phyloP scores from a whole-genome alignment of 2,329 filamentous ascomycete species.

The Podosphaera xanthii region DNA sequence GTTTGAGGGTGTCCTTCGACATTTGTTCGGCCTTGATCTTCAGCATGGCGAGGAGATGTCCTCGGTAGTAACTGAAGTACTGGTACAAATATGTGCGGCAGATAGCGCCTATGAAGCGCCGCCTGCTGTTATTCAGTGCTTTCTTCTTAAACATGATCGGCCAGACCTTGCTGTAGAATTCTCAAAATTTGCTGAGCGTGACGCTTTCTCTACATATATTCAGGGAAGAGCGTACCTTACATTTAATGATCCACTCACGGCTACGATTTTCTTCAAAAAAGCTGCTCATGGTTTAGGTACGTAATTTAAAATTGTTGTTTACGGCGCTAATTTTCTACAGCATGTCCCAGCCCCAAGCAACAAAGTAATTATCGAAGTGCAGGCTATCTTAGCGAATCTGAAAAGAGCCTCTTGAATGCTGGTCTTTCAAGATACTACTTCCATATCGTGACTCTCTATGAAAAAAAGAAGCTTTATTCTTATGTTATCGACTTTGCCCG shows the following conservation, averaged over 20 bases:
- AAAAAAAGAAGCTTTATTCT: constrained; percentile 52
- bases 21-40: constrained; percentile 37
- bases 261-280: constrained; percentile 56
- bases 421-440: constrained; percentile 70
- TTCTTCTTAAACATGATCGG: constrained; percentile 33
- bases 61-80: constrained; percentile 40
- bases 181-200: constrained; percentile 29
- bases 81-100: constrained; percentile 39
- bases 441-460: constrained; percentile 65
- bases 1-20: constrained; percentile 34
- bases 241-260: constrained; percentile 48
- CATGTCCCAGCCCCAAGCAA: constrained; percentile 9
- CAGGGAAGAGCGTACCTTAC: constrained; percentile 60
- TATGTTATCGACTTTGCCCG: constrained; percentile 69
- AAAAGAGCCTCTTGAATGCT: constrained; percentile 44
- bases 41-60: constrained; percentile 27
- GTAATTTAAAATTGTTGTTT: not conserved
- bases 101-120: constrained; percentile 42
- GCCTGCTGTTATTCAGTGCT: constrained; percentile 33
- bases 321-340: constrained; percentile 8
- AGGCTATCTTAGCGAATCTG: constrained; percentile 51
- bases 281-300: constrained; percentile 65
- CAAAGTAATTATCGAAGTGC: constrained; percentile 28
- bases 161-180: constrained; percentile 37
- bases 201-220: constrained; percentile 52